These are phyloP conservation scores for Endocladia muricata DNA, from an alignment of 31 red algal genomes.

Conservation along the genomic window DNA sequence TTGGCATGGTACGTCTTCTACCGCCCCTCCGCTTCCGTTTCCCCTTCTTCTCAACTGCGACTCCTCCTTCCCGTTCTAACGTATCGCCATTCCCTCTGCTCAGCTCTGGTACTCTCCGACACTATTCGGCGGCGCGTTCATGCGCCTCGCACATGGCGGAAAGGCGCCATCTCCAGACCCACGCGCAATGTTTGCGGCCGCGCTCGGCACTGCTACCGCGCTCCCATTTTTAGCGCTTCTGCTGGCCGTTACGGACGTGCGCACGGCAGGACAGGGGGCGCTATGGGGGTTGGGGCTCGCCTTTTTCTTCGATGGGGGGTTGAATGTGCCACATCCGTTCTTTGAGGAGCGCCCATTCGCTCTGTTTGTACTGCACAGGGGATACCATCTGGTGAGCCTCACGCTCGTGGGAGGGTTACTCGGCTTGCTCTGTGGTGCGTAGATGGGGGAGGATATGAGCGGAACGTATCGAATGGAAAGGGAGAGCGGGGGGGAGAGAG, in stretches of 20 bases:
- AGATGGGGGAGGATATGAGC: too few relatives aligned
- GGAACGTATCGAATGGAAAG: too few relatives aligned
- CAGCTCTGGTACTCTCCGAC: constrained; percentile 66
- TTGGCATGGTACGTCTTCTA: constrained; percentile 51
- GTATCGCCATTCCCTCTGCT: not conserved
- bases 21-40: not conserved
- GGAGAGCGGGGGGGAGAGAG: too few relatives aligned
- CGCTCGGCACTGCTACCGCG: constrained; percentile 38
- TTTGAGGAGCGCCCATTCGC: constrained; percentile 70
- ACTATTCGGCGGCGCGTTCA: constrained; percentile 58
- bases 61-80: not conserved
- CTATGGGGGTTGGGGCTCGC: constrained; percentile 62
- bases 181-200: constrained; percentile 50
- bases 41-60: not conserved
- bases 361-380: constrained; percentile 56
- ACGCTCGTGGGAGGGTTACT: constrained; percentile 44
- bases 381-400: constrained; percentile 64
- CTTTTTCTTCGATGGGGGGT: constrained; percentile 59
- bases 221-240: constrained; percentile 72
- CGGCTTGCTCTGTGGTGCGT: constrained; percentile 44
- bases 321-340: constrained; percentile 56
- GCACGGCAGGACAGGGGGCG: constrained; percentile 50
- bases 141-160: constrained; percentile 44
- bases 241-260: constrained; percentile 45
- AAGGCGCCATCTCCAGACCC: constrained; percentile 55